Base-by-base conservation (phyloP, 257 asterid genomes). In the Misopates orontium region DNA sequence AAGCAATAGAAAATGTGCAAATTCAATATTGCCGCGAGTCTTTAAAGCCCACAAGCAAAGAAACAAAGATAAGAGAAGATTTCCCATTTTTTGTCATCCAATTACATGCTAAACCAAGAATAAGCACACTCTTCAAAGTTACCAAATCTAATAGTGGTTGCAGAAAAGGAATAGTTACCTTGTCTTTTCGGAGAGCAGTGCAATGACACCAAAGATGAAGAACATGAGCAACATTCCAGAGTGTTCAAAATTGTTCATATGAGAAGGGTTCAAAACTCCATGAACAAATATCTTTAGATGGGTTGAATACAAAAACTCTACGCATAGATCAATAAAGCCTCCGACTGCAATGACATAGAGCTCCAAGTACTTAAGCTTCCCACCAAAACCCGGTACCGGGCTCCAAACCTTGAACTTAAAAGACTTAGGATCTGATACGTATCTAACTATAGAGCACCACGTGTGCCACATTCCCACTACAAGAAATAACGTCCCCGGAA, bases 211-310 rank as follows among this genome's bases (percentile, higher is more conserved):
- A 20, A 90, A 88, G 75, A 87, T 60, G 81, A 90, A 84, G 90
- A 90, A 94, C 99, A 90, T 88, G 71, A 94, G 89, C 56, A 94
- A 87, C 98, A 94, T 94, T 10, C 99, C 99, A 0, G 96, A 81
- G 75, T 94, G 99, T 84, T 94, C 99, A 56, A 94, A 94, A 74
- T 94, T 82, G 75, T 94, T 94, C 96, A 90, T 86, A 62, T 90
- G 99, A 49, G 76, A 25, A 24, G 98, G 98, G 79, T 90, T 90
- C 87, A 94, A 69, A 40, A 80, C 78, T 40, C 98, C 98, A 78
- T 86, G 16, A 73, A 80, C 96, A 32, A 94, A 10, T 77, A 90
- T 84, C 83, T 71, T 85, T 77, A 90, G 93, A 78, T 94, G 99
- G 6, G 99, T 90, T 1, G 98, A 72, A 60, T 83, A 90, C 28